These are phyloP conservation scores for Suillus paluster DNA, from an alignment of 768 basidiomycete species.

Conservation along the genomic window DNA sequence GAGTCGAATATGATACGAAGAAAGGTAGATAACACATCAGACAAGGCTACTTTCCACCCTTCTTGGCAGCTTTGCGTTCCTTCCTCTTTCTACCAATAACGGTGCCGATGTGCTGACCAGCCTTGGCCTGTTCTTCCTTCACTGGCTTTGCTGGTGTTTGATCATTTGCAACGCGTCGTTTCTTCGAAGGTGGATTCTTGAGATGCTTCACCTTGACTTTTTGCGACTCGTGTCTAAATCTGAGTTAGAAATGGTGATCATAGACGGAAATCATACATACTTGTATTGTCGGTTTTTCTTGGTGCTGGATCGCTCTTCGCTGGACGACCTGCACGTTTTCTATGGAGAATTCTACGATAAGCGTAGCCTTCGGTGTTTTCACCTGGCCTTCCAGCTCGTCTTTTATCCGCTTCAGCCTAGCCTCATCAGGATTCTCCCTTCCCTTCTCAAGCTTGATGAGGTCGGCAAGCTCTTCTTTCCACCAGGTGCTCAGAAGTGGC, in stretches of 20 bases:
- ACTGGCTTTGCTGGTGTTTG: conserved; percentile 25
- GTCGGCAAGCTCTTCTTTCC: conserved; percentile 75
- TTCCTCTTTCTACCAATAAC: conserved; percentile 84
- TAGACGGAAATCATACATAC: conserved; percentile 2
- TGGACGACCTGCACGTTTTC: conserved; percentile 93
- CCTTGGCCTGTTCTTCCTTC: conserved; percentile 25
- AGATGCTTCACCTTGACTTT: conserved; percentile 11
- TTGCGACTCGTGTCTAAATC: conserved; percentile 6
- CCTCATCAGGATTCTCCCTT: conserved; percentile 51
- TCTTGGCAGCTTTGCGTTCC: conserved; percentile 51
- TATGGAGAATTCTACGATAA: conserved; percentile 96
- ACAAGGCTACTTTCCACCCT: not conserved
- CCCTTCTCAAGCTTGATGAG: conserved; percentile 58
- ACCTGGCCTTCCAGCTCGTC: conserved; percentile 48
- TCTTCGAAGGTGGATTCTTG: conserved; percentile 47
- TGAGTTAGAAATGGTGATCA: not conserved
- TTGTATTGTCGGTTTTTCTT: conserved; percentile 35
- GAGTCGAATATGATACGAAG: not conserved
- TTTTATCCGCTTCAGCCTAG: conserved; percentile 61
- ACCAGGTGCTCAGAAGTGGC: conserved; percentile 77
- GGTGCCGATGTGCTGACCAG: conserved; percentile 58
- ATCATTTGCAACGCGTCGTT: conserved; percentile 38
- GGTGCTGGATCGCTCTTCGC: conserved; percentile 61
- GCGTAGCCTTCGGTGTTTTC: conserved; percentile 48
- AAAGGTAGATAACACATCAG: not conserved